A percentile compares a stretch with the other conserved stretches of the same genome.
Conservation (phyloP, 2,329 filamentous ascomycete genomes). For the Botryotinia globosa region DNA sequence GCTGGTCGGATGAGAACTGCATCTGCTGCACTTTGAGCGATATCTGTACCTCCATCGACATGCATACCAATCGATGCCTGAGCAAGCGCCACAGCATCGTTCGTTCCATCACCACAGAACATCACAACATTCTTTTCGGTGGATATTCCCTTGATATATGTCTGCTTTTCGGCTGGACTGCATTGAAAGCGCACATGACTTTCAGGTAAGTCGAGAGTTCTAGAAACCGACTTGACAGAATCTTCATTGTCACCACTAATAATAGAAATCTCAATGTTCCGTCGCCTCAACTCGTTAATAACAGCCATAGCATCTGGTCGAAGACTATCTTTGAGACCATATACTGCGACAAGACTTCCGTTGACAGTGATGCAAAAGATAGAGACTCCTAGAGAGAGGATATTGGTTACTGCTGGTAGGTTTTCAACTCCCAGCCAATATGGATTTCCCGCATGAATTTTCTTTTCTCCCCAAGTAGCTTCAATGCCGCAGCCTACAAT, state of each 20-base stretch:
- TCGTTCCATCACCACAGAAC: slow-evolving; percentile 76
- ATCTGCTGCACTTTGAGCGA: slow-evolving; percentile 66
- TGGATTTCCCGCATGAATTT: too few relatives aligned
- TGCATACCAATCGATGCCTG: slow-evolving; percentile 70
- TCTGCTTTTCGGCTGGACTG: slow-evolving; percentile 40
- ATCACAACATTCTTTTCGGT: slow-evolving; percentile 47
- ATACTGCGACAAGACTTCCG: too few relatives aligned
- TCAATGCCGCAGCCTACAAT: slow-evolving; percentile 50
- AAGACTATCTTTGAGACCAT: too few relatives aligned
- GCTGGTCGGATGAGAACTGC: slow-evolving; percentile 61
- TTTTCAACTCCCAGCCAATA: too few relatives aligned
- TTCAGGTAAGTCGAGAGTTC: slow-evolving; percentile 36
- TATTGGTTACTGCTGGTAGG: too few relatives aligned
- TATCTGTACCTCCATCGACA: slow-evolving; percentile 59
- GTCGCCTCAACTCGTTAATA: too few relatives aligned
- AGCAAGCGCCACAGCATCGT: slow-evolving; percentile 71
- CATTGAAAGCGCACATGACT: slow-evolving; percentile 36
- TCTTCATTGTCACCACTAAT: slow-evolving; percentile 49
- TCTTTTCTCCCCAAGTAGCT: slow-evolving; percentile 25
- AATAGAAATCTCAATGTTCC: too few relatives aligned
- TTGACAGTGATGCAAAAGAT: too few relatives aligned
- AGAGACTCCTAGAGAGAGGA: too few relatives aligned
- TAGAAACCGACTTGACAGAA: slow-evolving; percentile 45
- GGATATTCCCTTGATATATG: slow-evolving; percentile 25
- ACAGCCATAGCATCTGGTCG: too few relatives aligned